Percentiles rank a stretch among this genome's conserved stretches.
Conservation (phyloP, 768 basidiomycete genomes). For the Podaxis carcinomalis region DNA sequence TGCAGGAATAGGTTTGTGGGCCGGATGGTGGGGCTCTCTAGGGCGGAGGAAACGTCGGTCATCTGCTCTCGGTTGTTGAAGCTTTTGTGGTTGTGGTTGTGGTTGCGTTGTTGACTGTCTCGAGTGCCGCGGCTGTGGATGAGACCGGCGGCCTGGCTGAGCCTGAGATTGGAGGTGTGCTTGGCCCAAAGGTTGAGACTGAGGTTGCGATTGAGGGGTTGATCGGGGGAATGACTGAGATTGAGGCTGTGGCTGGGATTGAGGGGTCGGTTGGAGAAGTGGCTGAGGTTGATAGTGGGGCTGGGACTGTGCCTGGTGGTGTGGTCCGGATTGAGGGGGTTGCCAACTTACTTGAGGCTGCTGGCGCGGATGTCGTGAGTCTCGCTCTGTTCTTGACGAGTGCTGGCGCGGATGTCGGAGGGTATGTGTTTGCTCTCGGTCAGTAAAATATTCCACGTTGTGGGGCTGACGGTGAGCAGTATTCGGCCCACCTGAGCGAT, state of each 20-base stretch:
- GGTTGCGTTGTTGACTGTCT: background rate
- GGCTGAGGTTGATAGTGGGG: background rate
- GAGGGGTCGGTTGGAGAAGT: background rate
- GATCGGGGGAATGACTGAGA: background rate
- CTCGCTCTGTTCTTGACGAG: background rate
- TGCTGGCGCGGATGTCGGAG: background rate
- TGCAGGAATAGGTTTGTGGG: background rate
- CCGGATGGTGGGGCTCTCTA: background rate
- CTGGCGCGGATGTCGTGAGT: background rate
- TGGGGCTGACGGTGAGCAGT: background rate
- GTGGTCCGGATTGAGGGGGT: background rate
- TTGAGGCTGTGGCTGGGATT: background rate
- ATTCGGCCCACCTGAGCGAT: background rate
- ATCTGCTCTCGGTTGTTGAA: background rate
- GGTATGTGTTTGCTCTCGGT: background rate
- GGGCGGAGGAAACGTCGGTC: background rate
- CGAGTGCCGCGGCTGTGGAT: background rate
- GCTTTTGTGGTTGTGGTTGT: background rate
- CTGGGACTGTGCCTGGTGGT: background rate
- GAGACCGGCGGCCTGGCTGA: background rate
- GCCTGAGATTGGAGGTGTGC: background rate
- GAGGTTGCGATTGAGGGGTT: background rate
- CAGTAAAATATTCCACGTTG: background rate
- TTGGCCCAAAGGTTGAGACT: background rate
- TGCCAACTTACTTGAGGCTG: background rate